Evolutionary conservation across 352 stramenopile genomes (phyloP).

Genomic region (Phytopythium sindhum): DNA sequence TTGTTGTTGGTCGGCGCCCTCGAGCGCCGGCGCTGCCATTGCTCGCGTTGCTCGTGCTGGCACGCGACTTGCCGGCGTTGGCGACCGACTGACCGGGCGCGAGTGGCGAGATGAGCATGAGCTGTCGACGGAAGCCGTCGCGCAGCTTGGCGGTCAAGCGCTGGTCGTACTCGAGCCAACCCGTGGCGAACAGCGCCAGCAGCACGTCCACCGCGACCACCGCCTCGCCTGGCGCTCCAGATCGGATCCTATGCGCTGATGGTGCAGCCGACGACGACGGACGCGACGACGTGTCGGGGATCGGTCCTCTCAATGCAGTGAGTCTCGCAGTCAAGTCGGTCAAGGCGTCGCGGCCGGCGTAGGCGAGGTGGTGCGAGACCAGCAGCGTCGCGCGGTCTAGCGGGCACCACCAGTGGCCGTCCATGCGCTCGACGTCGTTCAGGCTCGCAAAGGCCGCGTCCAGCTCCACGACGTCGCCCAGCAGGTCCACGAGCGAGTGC

Average conservation of each 20-base stretch:
- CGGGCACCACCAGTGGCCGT: constrained; percentile 26
- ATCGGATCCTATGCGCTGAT: neutral
- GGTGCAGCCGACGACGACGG: constrained; percentile 11
- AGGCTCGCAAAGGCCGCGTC: constrained; percentile 31
- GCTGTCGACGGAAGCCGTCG: constrained; percentile 40
- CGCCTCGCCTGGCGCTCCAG: neutral
- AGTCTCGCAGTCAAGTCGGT: constrained; percentile 9
- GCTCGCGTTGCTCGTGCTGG: neutral
- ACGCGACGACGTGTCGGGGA: constrained; percentile 6
- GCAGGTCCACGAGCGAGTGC: constrained; percentile 47
- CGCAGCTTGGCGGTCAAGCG: constrained; percentile 37
- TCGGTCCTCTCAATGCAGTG: constrained; percentile 10
- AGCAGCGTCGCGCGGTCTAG: constrained; percentile 28
- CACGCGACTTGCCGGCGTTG: neutral
- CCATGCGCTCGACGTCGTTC: constrained; percentile 24
- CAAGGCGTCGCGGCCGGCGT: constrained; percentile 19
- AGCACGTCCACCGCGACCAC: constrained; percentile 34
- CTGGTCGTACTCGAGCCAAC: constrained; percentile 47
- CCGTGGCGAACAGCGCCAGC: constrained; percentile 39
- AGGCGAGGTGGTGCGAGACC: constrained; percentile 36
- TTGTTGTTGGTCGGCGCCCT: too few species aligned
- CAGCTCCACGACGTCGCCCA: constrained; percentile 65
- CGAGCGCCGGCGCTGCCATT: neutral
- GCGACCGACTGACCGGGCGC: neutral
- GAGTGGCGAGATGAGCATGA: constrained; percentile 30